Base-by-base conservation (phyloP, 805 yeast genomes). In the Nakazawaea holstii region DNA sequence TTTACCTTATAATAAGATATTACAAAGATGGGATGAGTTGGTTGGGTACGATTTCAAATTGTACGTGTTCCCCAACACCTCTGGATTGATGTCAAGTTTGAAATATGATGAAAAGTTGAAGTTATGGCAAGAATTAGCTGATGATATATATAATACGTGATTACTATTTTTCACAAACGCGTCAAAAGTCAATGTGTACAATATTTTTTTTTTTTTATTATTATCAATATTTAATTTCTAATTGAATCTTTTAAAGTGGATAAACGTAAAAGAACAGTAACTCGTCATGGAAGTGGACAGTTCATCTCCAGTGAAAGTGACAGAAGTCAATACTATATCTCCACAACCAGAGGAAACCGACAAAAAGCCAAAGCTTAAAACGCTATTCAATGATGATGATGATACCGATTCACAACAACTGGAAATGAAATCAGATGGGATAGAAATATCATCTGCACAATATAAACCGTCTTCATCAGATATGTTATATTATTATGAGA, bases 31-130 rank as follows among this genome's bases (percentile, higher is more conserved):
- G 33, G 50, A 66, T 59, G 53, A 50, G 13, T 59, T 43, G 53
- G 39, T 26, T 49, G 45, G 30, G 14, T 35, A 27, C 53, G 61
- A 49, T 10, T 50, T 57, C n/a, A 49, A 57, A 5, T 59, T 79
- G 0, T 80, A 72, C 60, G 89, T 85, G 6, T 72, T 84, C 27
- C 90, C 91, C 2, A 81, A 81, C 39, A 84, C 91, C 0, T 82
- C 89, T 5, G 92, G 92, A 1, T 61, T 86, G 7, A 91, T 82
- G 8, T 73, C 83, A 8, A 64, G 80, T 56, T 64, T 69, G 28
- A 46, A 36, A 14, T 66, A 65, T 48, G 65, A 62, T 0, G 71
- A 68, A 35, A 80, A 80, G 56, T 56, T 77, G 43, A 55, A 48
- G 4, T 52, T 74, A 14, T 84, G 89, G 89, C 55, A 56, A 11